A percentile compares a stretch with the other conserved stretches of the same genome.
Conservation (phyloP, 73 alveolate species). For the Tetrahymena thermophila region DNA sequence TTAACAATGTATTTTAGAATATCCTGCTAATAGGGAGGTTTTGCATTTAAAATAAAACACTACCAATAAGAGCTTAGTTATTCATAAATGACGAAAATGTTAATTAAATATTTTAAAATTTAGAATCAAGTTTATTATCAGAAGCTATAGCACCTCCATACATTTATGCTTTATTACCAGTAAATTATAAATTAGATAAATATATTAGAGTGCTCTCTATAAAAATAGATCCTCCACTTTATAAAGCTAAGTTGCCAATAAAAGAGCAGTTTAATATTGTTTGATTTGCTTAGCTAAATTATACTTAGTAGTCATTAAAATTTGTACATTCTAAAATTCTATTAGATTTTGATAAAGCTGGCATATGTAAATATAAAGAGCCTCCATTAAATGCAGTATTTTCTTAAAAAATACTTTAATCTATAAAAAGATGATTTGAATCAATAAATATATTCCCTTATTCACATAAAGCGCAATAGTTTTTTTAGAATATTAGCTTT, state of each 20-base stretch:
- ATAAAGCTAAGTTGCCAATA: not conserved
- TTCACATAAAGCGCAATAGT: not conserved
- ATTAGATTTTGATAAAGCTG: not conserved
- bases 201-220: not conserved
- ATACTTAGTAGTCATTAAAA: not conserved
- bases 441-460: not conserved
- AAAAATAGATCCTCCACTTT: not conserved
- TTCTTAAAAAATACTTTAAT: not conserved
- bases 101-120: too few relatives aligned
- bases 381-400: not conserved
- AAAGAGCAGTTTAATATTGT: not conserved
- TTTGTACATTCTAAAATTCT: not conserved
- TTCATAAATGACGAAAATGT: not conserved
- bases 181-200: not conserved
- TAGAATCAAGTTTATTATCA: not conserved
- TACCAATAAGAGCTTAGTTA: not conserved
- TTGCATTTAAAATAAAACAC: not conserved
- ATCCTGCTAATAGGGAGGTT: not conserved
- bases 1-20: too few relatives aligned
- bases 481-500: not conserved
- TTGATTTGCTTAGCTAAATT: not conserved
- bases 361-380: not conserved
- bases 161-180: not conserved
- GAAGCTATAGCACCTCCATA: not conserved
- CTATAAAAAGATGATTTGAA: not conserved